These are phyloP conservation scores for Venturia asperata DNA, from an alignment of 2,329 filamentous ascomycete genomes.

Conservation along the genomic window DNA sequence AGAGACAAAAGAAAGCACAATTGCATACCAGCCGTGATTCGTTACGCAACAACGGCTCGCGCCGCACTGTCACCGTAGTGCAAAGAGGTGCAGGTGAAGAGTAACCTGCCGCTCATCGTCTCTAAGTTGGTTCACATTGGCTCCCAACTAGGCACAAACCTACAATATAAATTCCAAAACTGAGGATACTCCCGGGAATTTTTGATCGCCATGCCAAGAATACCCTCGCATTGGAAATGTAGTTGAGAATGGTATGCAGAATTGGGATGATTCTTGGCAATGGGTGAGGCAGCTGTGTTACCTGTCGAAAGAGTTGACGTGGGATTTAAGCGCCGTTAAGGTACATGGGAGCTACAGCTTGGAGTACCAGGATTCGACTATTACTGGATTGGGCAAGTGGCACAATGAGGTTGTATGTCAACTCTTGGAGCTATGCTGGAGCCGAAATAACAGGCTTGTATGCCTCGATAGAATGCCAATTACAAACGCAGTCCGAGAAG, in stretches of 20 bases:
- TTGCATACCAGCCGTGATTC: not conserved
- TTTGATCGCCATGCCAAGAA: not conserved
- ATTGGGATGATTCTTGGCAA: not conserved
- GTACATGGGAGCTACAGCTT: constrained; percentile 1
- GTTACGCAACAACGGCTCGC: constrained; percentile 4
- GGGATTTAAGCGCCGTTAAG: not conserved
- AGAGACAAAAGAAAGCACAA: not conserved
- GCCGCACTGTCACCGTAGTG: not conserved
- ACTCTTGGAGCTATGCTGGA: not conserved
- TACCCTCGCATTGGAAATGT: no score
- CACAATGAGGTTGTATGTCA: not conserved
- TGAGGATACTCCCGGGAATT: no score
- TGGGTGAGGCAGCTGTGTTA: not conserved
- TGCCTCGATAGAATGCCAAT: not conserved
- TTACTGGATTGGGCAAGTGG: constrained; percentile 8
- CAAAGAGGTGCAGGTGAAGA: not conserved
- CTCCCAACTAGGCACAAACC: no score
- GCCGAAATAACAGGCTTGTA: not conserved
- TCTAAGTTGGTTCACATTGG: no score
- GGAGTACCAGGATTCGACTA: not conserved
- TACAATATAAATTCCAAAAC: no score
- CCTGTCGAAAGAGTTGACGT: not conserved
- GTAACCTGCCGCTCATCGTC: not conserved
- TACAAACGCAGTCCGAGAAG: not conserved
- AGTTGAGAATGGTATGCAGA: not conserved